A percentile compares a stretch with the other conserved stretches of the same genome.
These are phyloP conservation scores for Pseudozyma pruni DNA, from an alignment of 1,284 basidiomycete genomes.

Conservation along the genomic window DNA sequence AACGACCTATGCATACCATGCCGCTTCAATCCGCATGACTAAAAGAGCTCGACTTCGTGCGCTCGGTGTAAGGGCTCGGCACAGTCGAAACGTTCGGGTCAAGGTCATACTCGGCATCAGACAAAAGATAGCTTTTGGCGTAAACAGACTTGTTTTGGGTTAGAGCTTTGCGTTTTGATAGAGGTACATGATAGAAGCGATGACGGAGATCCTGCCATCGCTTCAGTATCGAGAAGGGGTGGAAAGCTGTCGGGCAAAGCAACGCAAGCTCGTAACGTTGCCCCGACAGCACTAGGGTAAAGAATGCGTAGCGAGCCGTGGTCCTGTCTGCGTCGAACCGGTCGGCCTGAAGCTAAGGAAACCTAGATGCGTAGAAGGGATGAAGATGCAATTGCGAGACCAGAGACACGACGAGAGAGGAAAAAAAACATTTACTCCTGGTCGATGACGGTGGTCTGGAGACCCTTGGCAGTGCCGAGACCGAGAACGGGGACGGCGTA, in stretches of 20 bases:
- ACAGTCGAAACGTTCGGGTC: no score
- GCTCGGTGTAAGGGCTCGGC: no score
- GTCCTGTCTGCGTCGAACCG: conserved; percentile 32
- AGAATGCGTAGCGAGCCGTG: conserved; percentile 29
- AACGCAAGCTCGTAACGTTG: conserved; percentile 46
- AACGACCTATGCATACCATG: no score
- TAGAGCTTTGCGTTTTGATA: conserved; percentile 46
- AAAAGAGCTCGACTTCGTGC: no score
- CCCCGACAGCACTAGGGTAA: conserved; percentile 15
- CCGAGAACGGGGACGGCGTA: conserved; percentile 65
- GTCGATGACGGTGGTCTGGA: conserved; percentile 66
- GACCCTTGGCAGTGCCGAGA: conserved; percentile 66
- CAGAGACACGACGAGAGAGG: conserved; percentile 29
- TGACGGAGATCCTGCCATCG: conserved; percentile 1
- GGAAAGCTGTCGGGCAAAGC: conserved; percentile 21
- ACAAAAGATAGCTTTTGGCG: conserved; percentile 15
- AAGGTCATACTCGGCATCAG: no score
- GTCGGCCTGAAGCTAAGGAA: conserved; percentile 22
- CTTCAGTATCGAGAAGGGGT: conserved; percentile 26
- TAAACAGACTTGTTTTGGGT: conserved; percentile 47
- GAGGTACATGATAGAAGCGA: conserved; percentile 41
- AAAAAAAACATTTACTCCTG: conserved; percentile 52
- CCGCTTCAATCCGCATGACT: no score
- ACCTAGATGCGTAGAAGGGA: conserved; percentile 17
- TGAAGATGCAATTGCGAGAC: conserved; percentile 38